phyloP scores from a whole-genome alignment of 176 grass and related monocot genomes.

The Carex kokanica region DNA sequence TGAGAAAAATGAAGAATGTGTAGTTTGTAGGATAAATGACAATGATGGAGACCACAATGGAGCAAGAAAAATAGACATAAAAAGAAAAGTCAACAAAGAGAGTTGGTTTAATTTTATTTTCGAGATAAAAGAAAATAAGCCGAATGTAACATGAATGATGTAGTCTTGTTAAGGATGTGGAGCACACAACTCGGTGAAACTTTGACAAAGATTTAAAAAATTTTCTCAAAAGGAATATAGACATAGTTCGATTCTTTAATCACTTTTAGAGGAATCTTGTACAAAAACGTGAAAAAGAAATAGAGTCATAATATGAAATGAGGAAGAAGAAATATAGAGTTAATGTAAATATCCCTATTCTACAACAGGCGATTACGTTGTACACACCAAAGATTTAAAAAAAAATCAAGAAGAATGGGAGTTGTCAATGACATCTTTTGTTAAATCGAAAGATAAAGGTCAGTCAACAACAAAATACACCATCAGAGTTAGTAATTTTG shows the following conservation, averaged over 20 bases:
- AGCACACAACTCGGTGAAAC: not conserved
- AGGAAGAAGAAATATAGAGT: not conserved
- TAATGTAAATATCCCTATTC: not conserved
- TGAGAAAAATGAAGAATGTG: too few relatives aligned
- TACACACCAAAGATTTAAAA: not conserved
- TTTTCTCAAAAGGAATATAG: not conserved
- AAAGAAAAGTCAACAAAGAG: not conserved
- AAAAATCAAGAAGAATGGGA: not conserved
- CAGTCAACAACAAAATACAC: not conserved
- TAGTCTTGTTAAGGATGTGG: not conserved
- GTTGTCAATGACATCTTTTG: not conserved
- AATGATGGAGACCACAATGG: too few relatives aligned
- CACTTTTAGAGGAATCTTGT: not conserved
- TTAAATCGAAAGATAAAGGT: not conserved
- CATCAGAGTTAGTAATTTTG: not conserved
- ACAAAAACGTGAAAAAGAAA: conserved; percentile 4
- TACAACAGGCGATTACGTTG: not conserved
- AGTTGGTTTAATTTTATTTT: not conserved
- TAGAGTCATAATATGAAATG: not conserved
- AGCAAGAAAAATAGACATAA: too few relatives aligned
- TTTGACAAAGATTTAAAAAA: not conserved
- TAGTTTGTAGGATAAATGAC: too few relatives aligned
- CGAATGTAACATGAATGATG: not conserved
- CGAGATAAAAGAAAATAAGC: not conserved
- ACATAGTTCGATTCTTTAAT: not conserved